Evolutionary conservation across 2,329 filamentous ascomycete species (phyloP).

Genomic region (Magnaporthiopsis poae): DNA sequence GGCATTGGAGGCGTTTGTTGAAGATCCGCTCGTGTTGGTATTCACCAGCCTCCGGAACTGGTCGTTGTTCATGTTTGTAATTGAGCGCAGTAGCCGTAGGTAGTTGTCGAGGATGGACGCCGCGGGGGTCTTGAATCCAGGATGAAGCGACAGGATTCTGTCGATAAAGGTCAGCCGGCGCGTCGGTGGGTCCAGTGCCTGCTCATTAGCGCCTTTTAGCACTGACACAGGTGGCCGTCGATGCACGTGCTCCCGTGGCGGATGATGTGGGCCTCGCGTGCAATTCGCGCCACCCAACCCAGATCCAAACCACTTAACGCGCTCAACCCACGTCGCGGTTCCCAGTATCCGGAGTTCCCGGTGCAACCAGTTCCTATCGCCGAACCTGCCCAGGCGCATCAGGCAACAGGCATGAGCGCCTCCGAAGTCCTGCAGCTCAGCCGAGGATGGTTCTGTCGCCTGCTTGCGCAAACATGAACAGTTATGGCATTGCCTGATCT

Average conservation of each 20-base stretch:
- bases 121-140: background rate
- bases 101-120: background rate
- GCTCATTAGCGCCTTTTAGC: too few relatives aligned
- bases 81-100: background rate
- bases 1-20: slow-evolving; percentile 29
- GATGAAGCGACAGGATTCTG: background rate
- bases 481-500: background rate
- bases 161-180: background rate
- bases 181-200: background rate
- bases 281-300: background rate
- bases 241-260: background rate
- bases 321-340: background rate
- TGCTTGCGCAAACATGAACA: background rate
- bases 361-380: too few relatives aligned
- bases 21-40: slow-evolving; percentile 24
- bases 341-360: too few relatives aligned
- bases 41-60: slow-evolving; percentile 78
- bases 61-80: slow-evolving; percentile 72
- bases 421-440: background rate
- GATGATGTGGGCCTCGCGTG: background rate
- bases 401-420: background rate
- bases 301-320: background rate
- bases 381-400: background rate
- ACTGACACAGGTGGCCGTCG: background rate
- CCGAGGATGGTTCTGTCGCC: background rate